Base-by-base conservation (phyloP, 495 filamentous ascomycete species). In the Annulohypoxylon stygium region DNA sequence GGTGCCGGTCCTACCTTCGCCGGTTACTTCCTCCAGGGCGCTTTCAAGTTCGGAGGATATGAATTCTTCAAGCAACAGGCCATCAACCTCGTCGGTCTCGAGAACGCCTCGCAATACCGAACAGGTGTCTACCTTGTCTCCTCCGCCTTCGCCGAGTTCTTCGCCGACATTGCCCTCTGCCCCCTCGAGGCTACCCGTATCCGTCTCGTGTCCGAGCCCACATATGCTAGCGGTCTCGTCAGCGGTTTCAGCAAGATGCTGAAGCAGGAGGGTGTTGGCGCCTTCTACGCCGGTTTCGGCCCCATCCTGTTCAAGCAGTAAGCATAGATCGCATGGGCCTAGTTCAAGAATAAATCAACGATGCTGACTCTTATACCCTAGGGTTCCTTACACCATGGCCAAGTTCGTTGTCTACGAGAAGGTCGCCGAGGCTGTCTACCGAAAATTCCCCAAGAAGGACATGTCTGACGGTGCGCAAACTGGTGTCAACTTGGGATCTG, bases 341-440 rank as follows among this genome's bases (percentile, higher is more conserved):
- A 4, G 26, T 41, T 43, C 4, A 0, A 14, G 12, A 23, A 11
- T 8, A 3, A 45, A 5, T 54, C 4, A 16, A 48, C 0, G 26
- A 10, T 26, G 7, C 30, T 59, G 36, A 69, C 58, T 25, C 2
- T 8, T 48, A 34, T 55, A 4, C 30, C 30, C 5, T 3, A 97
- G 93, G 89, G 92, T 99, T 82, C 96, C 96, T 69, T 99, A 99
- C 88, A 99, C 96, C 82, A 98, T 99, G 96, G 88, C 97, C 88
- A 99, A 99, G 88, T 99, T 99, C 89, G 96, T 97, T 83, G 96
- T 97, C 76, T 98, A 91, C 90, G 96, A 99, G 89, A 98, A 98
- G 90, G 93, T 93, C 79, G 84, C 91, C 76, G 97, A 99, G 87
- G 69, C 86, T 54, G 78, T 93, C 86, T 98, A 89, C 89, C 71